Percentiles rank a stretch among this genome's conserved stretches.
Conservation (phyloP, 257 asterid genomes). For the Linderniella brevidens region DNA sequence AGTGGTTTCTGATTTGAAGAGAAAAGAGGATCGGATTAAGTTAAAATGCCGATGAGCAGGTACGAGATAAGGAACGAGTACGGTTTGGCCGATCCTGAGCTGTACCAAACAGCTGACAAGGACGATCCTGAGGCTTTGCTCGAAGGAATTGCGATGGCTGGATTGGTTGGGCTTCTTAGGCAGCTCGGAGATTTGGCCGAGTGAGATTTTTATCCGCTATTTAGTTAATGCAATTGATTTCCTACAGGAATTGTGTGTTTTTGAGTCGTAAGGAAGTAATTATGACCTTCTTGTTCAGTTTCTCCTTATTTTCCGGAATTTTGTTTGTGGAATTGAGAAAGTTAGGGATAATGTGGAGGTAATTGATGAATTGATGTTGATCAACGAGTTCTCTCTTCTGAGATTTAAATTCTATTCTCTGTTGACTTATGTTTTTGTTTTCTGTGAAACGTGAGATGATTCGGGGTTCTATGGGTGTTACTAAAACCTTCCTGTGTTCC, state of each 20-base stretch:
- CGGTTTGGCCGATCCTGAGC: constrained; percentile 83
- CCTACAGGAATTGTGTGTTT: neutral
- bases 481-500: too few relatives aligned
- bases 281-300: neutral
- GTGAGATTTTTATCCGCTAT: constrained; percentile 19
- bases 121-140: constrained; percentile 97
- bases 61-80: constrained; percentile 82
- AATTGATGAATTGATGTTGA: too few relatives aligned
- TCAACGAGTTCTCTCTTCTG: too few relatives aligned
- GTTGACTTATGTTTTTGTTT: too few relatives aligned
- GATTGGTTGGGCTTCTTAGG: constrained; percentile 93
- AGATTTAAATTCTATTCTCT: too few relatives aligned
- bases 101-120: constrained; percentile 77
- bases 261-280: neutral
- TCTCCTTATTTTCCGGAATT: too few relatives aligned
- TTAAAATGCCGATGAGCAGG: constrained; percentile 68
- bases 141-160: constrained; percentile 97
- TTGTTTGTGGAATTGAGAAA: too few relatives aligned
- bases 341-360: too few relatives aligned
- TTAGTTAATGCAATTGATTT: neutral
- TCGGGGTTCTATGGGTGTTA: too few relatives aligned
- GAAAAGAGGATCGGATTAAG: too few relatives aligned
- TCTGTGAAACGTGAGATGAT: too few relatives aligned
- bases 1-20: too few relatives aligned
- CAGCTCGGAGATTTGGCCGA: constrained; percentile 98